Conservation (phyloP, 202 grass and related monocot species). For the Musa balbisiana region DNA sequence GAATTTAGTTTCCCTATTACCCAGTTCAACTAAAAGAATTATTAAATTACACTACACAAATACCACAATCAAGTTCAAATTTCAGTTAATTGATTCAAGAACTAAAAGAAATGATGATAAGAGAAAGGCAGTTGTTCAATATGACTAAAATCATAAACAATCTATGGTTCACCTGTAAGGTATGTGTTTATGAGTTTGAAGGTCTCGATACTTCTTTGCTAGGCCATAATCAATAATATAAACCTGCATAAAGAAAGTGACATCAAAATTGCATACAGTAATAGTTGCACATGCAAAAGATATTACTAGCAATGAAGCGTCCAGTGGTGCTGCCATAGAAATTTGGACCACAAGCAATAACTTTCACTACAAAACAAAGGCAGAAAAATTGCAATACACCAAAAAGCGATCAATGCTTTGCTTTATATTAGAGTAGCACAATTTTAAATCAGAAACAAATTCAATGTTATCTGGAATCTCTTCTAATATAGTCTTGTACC, state of each 20-base stretch:
- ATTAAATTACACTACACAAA: no score
- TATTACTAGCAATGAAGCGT: background rate
- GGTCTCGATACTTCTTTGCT: conserved; percentile 94
- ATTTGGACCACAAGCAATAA: background rate
- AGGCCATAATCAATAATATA: conserved; percentile 98
- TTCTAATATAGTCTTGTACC: background rate
- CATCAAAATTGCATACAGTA: background rate
- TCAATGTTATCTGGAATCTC: background rate
- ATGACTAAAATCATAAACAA: conserved; percentile 11
- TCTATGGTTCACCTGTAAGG: conserved; percentile 62
- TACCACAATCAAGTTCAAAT: no score
- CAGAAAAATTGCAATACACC: background rate
- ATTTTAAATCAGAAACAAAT: background rate
- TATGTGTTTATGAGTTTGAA: conserved; percentile 95
- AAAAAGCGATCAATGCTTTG: background rate
- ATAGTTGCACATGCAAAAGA: background rate
- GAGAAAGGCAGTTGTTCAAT: background rate
- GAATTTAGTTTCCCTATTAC: no score
- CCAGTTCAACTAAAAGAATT: no score
- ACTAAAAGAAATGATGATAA: no score
- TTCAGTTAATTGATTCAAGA: no score
- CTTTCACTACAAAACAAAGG: background rate
- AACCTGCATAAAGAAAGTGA: conserved; percentile 33
- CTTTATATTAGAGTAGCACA: background rate
- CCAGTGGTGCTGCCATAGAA: background rate